A percentile compares a stretch with the other conserved stretches of the same genome.
Evolutionary conservation across 2,329 filamentous ascomycete genomes (phyloP).

Genomic region (Botryosphaeria dothidea): DNA sequence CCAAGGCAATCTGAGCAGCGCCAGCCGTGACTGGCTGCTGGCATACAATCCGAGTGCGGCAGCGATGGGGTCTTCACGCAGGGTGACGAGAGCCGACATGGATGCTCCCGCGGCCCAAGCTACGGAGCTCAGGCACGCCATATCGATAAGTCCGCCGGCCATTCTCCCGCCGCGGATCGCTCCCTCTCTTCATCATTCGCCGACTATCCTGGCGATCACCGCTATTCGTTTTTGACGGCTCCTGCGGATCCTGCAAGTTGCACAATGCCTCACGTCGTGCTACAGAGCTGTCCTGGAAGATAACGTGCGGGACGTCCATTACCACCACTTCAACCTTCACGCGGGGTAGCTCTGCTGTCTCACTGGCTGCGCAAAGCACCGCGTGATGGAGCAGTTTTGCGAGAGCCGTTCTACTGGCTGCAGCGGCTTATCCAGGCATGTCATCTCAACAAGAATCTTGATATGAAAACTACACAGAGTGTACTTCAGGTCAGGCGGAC

Average conservation of each 20-base stretch:
- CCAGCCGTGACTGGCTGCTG: slow-evolving; percentile 4
- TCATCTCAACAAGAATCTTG: background rate
- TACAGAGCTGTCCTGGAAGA: background rate
- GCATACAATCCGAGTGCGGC: slow-evolving; percentile 1
- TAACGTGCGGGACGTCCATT: background rate
- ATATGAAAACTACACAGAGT: background rate
- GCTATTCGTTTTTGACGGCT: background rate
- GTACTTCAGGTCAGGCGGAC: too few species aligned
- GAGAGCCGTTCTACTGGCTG: background rate
- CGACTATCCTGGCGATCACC: background rate
- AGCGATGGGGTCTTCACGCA: slow-evolving; percentile 14
- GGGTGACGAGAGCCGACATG: slow-evolving; percentile 10
- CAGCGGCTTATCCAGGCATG: background rate
- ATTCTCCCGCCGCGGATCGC: background rate
- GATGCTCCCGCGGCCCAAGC: slow-evolving; percentile 6
- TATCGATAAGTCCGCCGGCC: slow-evolving; percentile 12
- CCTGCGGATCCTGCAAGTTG: background rate
- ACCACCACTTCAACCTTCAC: background rate
- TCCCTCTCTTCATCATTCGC: background rate
- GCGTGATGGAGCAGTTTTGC: background rate
- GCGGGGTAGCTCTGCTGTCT: background rate
- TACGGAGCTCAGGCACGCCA: slow-evolving; percentile 8
- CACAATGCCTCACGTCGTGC: background rate
- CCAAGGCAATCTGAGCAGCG: background rate
- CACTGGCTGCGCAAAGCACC: background rate